These are phyloP conservation scores for Inga oerstediana DNA, from an alignment of 306 rosid genomes.

Conservation along the genomic window DNA sequence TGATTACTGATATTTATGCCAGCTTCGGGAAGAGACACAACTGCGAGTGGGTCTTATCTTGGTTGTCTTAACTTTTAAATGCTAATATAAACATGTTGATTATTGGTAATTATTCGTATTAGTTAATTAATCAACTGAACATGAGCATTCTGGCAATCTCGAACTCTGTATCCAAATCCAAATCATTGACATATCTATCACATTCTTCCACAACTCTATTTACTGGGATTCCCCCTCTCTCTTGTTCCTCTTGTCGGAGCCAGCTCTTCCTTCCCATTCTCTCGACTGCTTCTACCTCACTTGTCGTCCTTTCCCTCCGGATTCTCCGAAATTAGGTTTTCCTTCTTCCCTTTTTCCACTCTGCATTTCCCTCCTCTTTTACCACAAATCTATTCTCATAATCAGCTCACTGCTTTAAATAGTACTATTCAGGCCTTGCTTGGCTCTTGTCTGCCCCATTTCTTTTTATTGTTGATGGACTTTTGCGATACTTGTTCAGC, in stretches of 20 bases:
- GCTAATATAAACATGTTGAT: neutral
- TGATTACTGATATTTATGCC: neutral
- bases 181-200: neutral
- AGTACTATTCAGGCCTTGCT: neutral
- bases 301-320: neutral
- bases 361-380: neutral
- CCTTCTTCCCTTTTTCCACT: neutral
- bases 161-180: neutral
- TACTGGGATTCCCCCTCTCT: neutral
- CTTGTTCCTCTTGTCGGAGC: neutral
- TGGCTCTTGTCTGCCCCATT: constrained; percentile 16
- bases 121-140: neutral
- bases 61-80: neutral
- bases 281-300: neutral
- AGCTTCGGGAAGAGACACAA: neutral
- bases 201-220: neutral
- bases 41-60: neutral
- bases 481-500: constrained; percentile 20
- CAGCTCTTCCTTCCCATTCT: neutral
- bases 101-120: neutral
- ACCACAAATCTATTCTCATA: neutral
- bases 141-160: neutral
- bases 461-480: neutral
- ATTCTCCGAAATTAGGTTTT: constrained; percentile 27
- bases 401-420: constrained; percentile 1